Base-by-base conservation (phyloP, 129 eudicot species). In the Flaveria robusta region DNA sequence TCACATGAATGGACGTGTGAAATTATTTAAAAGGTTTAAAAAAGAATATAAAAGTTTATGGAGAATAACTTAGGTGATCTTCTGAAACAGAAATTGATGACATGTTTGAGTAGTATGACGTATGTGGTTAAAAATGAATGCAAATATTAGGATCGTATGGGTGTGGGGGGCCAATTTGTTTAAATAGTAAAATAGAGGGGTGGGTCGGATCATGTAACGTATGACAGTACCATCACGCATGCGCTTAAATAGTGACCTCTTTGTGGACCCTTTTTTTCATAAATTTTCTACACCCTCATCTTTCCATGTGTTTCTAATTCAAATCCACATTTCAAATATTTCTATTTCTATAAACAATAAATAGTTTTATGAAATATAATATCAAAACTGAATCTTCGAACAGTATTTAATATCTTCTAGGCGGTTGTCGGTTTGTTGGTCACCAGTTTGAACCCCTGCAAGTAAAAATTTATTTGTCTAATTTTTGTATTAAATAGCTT, bases 191-290 rank as follows among this genome's bases (percentile, higher is more conserved):
- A 58, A 64, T 50, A 73, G 68, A 77, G 74, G 55, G 79, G 69
- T 72, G 59, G 83, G 75, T 42, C 59, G 75, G 79, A 51, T 73
- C 68, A 66, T 73, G 83, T 80, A 43, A 43, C 49, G 13, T 43
- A 73, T 73, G 75, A 80, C 83, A 73, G 83, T 80, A 80, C 79
- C 46, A 80, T 73, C 70, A 55, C 83, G 83, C 83, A 74, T 80
- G 83, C 83, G 79, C 70, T 41, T 74, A 15, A 80, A 80, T 23
- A 80, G 83, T 80, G 54, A 73, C 68, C 74, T 80, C 68, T 42
- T 52, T 66, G 79, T 80, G 79, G 83, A 54, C 74, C 83, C 78
- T 29, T 24, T 79, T 79, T 29, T 51, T 79, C 22, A 7, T 66
- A 10, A 59, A 58, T 14, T 47, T 60, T 46, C 58, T n/a, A 42